A percentile compares a stretch with the other conserved stretches of the same genome.
Conservation (phyloP, 2,329 filamentous ascomycete genomes). For the Pseudopyrenochaeta lycopersici region DNA sequence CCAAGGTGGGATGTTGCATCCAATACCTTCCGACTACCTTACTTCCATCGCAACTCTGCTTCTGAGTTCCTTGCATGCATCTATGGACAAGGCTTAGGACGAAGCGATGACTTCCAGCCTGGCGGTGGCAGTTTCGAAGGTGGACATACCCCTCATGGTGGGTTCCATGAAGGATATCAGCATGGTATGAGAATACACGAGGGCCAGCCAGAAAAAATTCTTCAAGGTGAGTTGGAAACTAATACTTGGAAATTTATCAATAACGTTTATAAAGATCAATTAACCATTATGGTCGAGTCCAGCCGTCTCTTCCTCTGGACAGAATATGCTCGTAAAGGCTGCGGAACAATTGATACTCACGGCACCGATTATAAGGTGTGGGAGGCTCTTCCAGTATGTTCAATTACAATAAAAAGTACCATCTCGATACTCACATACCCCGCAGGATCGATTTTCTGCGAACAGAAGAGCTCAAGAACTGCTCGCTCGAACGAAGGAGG, state of each 20-base stretch:
- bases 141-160: constrained; percentile 50
- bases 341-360: constrained; percentile 45
- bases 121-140: constrained; percentile 50
- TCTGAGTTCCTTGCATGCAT: constrained; percentile 50
- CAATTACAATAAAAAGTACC: neutral
- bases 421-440: neutral
- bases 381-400: constrained; percentile 46
- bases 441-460: constrained; percentile 46
- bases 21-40: constrained; percentile 51
- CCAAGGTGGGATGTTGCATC: constrained; percentile 51
- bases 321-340: constrained; percentile 47
- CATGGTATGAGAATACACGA: constrained; percentile 56
- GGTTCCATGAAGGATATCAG: constrained; percentile 56
- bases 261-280: constrained; percentile 37
- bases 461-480: constrained; percentile 47
- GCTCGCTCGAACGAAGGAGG: constrained; percentile 39
- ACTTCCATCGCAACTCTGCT: constrained; percentile 51
- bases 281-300: constrained; percentile 51
- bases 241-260: neutral
- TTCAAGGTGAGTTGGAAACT: constrained; percentile 41
- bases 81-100: constrained; percentile 48
- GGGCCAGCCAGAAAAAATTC: constrained; percentile 54
- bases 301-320: constrained; percentile 51
- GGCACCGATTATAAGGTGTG: constrained; percentile 51
- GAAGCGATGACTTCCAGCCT: constrained; percentile 55